A percentile compares a stretch with the other conserved stretches of the same genome.
These are phyloP conservation scores for Whalleya microplaca DNA, from an alignment of 2,329 filamentous ascomycete genomes.

Conservation along the genomic window DNA sequence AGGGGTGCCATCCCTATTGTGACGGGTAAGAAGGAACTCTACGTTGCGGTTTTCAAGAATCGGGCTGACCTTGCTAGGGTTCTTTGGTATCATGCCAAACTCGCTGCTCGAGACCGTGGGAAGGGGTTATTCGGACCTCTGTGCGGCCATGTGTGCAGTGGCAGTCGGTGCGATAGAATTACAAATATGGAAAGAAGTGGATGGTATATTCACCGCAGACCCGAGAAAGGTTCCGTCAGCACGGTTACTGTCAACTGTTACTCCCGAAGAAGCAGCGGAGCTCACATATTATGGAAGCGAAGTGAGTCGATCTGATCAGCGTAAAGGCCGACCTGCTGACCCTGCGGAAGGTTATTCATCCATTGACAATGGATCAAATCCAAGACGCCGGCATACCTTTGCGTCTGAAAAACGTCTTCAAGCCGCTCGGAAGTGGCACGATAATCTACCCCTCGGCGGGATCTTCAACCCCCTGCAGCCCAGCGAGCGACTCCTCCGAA, in stretches of 20 bases:
- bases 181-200: conserved; percentile 76
- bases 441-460: conserved; percentile 59
- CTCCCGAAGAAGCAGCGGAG: conserved; percentile 76
- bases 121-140: conserved; percentile 73
- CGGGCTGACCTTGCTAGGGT: conserved; percentile 53
- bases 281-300: conserved; percentile 72
- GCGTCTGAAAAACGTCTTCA: conserved; percentile 70
- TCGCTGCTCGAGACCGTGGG: conserved; percentile 68
- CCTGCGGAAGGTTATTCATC: conserved; percentile 68
- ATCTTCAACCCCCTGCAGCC: conserved; percentile 18
- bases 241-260: conserved; percentile 69
- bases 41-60: neutral
- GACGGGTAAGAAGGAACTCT: conserved; percentile 24
- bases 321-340: conserved; percentile 15
- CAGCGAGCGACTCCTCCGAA: conserved; percentile 6
- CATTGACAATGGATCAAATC: conserved; percentile 79
- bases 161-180: conserved; percentile 65
- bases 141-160: conserved; percentile 70
- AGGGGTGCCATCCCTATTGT: conserved; percentile 32
- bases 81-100: conserved; percentile 69
- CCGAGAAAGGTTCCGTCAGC: conserved; percentile 85
- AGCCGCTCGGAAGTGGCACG: conserved; percentile 62
- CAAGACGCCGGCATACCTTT: conserved; percentile 65
- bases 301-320: conserved; percentile 21
- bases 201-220: conserved; percentile 72